A percentile compares a stretch with the other conserved stretches of the same genome.
Conservation (phyloP, 129 eudicot genomes). For the Flaveria sonorensis region DNA sequence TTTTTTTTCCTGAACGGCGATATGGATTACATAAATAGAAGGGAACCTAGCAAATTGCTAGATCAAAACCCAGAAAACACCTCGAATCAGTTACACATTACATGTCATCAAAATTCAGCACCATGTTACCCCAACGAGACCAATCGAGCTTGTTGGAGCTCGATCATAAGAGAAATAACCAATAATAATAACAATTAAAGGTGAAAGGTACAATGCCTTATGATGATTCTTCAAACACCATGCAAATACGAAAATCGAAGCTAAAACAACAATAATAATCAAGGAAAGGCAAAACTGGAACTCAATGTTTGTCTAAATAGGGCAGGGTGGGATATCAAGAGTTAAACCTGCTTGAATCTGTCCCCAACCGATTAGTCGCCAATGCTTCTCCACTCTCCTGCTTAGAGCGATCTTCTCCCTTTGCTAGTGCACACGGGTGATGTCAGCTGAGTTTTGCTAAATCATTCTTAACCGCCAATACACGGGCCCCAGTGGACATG, state of each 20-base stretch:
- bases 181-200: not conserved
- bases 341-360: conserved; percentile 93
- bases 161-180: not conserved
- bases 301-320: conserved; percentile 34
- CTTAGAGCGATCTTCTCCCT: conserved; percentile 98
- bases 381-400: conserved; percentile 91
- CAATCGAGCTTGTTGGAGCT: too few relatives aligned
- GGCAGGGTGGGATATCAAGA: conserved; percentile 90
- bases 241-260: conserved; percentile 17
- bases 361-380: conserved; percentile 99
- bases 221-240: conserved; percentile 28
- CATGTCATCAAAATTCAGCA: too few relatives aligned
- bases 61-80: too few relatives aligned
- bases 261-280: not conserved
- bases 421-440: conserved; percentile 97
- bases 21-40: too few relatives aligned
- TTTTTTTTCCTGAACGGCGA: too few relatives aligned
- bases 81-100: too few relatives aligned
- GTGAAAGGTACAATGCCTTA: conserved; percentile 19
- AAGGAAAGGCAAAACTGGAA: conserved; percentile 42
- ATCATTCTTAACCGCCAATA: conserved; percentile 84
- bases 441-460: conserved; percentile 90
- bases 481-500: conserved; percentile 97
- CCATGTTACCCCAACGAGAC: too few relatives aligned
- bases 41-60: too few relatives aligned